phyloP scores from a whole-genome alignment of 306 rosid species.

The Vigna reflexopilosa region DNA sequence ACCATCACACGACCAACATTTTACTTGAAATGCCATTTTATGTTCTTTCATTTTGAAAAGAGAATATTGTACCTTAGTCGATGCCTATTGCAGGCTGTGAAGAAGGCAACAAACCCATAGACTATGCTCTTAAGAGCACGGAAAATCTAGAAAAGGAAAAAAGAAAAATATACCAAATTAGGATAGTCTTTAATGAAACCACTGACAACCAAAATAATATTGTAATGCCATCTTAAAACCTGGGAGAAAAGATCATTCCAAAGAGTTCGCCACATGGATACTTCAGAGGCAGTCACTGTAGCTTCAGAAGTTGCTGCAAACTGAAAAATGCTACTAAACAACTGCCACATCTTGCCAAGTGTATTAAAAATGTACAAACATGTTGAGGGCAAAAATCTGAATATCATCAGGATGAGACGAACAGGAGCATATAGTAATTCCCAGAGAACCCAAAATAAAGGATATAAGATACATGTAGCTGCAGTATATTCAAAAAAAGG shows the following conservation, averaged over 20 bases:
- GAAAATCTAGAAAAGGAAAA: constrained; percentile 67
- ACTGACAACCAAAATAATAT: constrained; percentile 17
- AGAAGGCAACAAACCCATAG: constrained; percentile 85
- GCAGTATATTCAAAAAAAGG: constrained; percentile 50
- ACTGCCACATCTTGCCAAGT: constrained; percentile 60
- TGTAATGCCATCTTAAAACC: constrained; percentile 51
- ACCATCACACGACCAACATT: constrained; percentile 29
- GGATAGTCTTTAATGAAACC: constrained; percentile 35
- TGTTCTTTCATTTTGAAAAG: constrained; percentile 33
- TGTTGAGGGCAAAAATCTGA: constrained; percentile 56
- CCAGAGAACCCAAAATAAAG: constrained; percentile 71
- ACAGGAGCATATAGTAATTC: constrained; percentile 79
- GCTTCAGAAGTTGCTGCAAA: constrained; percentile 79
- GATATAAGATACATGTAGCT: constrained; percentile 70
- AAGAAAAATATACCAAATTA: constrained; percentile 24
- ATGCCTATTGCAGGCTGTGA: constrained; percentile 95
- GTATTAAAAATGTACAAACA: constrained; percentile 45
- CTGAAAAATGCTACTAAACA: constrained; percentile 63
- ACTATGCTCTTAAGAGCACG: constrained; percentile 90
- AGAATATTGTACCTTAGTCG: constrained; percentile 74
- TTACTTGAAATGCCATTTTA: constrained; percentile 25
- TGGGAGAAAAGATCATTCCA: constrained; percentile 97
- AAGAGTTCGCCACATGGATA: constrained; percentile 85
- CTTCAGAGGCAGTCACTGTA: constrained; percentile 66
- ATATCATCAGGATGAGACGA: constrained; percentile 56